phyloP scores from a whole-genome alignment of 192 early-diverging fungal species.

The Coemansia sp. region DNA sequence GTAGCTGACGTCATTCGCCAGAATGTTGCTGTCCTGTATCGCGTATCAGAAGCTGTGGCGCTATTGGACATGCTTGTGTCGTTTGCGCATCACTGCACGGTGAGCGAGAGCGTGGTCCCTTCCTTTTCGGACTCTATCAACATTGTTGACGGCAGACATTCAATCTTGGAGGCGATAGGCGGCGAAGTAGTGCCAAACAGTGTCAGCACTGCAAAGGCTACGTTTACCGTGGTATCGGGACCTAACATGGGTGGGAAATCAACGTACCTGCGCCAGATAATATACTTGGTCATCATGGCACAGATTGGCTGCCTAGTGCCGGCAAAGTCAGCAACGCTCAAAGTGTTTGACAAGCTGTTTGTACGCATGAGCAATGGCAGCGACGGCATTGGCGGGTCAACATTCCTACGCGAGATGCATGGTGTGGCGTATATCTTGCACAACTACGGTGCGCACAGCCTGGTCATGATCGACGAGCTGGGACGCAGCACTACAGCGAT shows the following conservation, averaged over 20 bases:
- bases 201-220: conserved; percentile 55
- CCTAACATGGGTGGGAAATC: conserved; percentile 93
- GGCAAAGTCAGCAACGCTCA: conserved; percentile 73
- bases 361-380: conserved; percentile 76
- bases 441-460: conserved; percentile 61
- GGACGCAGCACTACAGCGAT: conserved; percentile 58
- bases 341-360: conserved; percentile 70
- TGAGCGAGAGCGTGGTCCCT: conserved; percentile 60
- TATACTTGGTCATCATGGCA: conserved; percentile 75
- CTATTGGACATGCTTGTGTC: conserved; percentile 75
- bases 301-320: conserved; percentile 87
- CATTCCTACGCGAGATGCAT: conserved; percentile 86
- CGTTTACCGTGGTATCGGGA: conserved; percentile 80
- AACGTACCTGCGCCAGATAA: conserved; percentile 81
- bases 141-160: conserved; percentile 74
- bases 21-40: conserved; percentile 66
- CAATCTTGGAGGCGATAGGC: conserved; percentile 61
- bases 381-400: conserved; percentile 60
- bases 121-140: conserved; percentile 78
- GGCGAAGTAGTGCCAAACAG: conserved; percentile 71
- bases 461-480: conserved; percentile 91
- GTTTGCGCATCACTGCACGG: conserved; percentile 68
- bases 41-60: conserved; percentile 71
- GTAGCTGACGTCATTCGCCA: conserved; percentile 54
- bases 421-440: conserved; percentile 81